These are phyloP conservation scores for Bipolaris bicolor DNA, from an alignment of 2,329 filamentous ascomycete species.

Conservation along the genomic window DNA sequence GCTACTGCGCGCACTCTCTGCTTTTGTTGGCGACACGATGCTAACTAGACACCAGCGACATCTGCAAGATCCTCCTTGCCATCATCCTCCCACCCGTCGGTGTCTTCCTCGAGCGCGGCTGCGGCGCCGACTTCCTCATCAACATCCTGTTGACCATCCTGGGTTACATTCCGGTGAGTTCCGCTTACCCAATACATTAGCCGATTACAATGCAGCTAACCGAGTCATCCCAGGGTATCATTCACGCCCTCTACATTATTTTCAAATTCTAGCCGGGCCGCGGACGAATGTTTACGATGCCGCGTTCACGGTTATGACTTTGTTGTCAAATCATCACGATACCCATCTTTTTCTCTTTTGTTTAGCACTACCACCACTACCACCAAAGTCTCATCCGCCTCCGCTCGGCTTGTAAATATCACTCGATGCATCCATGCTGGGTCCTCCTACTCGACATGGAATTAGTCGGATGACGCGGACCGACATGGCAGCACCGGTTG, in stretches of 20 bases:
- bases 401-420: not conserved
- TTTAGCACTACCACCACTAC: conserved; percentile 8
- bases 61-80: conserved; percentile 86
- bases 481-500: conserved; percentile 4
- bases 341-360: conserved; percentile 35
- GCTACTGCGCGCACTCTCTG: not conserved
- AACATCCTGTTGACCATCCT: conserved; percentile 80
- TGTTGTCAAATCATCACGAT: conserved; percentile 40
- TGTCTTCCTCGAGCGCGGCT: conserved; percentile 93
- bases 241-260: conserved; percentile 93
- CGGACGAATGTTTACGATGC: conserved; percentile 16
- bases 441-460: not conserved
- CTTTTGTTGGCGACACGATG: conserved; percentile 2
- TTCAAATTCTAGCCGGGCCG: conserved; percentile 73
- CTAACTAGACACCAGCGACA: conserved; percentile 57
- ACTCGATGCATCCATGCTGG: conserved; percentile 7
- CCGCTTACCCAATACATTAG: not conserved
- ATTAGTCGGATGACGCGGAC: conserved; percentile 2
- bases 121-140: conserved; percentile 85
- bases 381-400: conserved; percentile 1
- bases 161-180: conserved; percentile 64
- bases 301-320: conserved; percentile 19
- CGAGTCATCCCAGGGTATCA: conserved; percentile 63
- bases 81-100: conserved; percentile 87
- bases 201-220: conserved; percentile 19